Base-by-base conservation (phyloP, 306 rosid genomes). In the Spatholobus suberectus region DNA sequence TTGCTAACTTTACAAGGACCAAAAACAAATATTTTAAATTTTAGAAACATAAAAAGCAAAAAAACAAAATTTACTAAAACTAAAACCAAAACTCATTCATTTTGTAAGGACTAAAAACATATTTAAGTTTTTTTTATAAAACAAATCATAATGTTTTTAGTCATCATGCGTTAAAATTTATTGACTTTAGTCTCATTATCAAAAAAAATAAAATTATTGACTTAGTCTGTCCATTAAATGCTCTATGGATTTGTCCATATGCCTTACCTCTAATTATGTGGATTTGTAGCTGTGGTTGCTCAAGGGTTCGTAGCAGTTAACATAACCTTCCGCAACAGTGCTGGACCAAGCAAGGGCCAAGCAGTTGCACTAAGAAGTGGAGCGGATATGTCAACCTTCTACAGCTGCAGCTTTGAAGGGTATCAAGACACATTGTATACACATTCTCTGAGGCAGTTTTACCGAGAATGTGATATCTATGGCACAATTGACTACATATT, bases 231-330 rank as follows among this genome's bases (percentile, higher is more conserved):
- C n/a, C 54, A 15, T n/a, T 51, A n/a, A 51, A 18, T 21, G 1
- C 6, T 2, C 8, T 21, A 13, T 20, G 18, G 4, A 46, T 46
- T 12, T 46, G 2, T 46, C 11, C 51, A 46, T 14, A 4, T 12
- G 26, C 9, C 8, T n/a, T 6, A 15, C 57, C 2, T 49, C 2
- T n/a, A 49, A 24, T 58, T 0, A 2, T 23, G 11, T 77, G 49
- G 27, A 63, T 68, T 75, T 84, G 52, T 90, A 94, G 98, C 93
- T 65, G 97, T 94, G 44, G 89, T 81, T 1, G 94, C 86, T 46
- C 79, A 89, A 40, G 95, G 95, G 27, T 94, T 94, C 13, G 92
- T 94, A 10, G 97, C 89, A 7, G 81, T 85, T 6, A 73, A 78
- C 77, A 83, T 79, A 49, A 82, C 87, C 14, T 52, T 89, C 47